Conservation (phyloP, 495 filamentous ascomycete species). For the Jackrogersella minutella region DNA sequence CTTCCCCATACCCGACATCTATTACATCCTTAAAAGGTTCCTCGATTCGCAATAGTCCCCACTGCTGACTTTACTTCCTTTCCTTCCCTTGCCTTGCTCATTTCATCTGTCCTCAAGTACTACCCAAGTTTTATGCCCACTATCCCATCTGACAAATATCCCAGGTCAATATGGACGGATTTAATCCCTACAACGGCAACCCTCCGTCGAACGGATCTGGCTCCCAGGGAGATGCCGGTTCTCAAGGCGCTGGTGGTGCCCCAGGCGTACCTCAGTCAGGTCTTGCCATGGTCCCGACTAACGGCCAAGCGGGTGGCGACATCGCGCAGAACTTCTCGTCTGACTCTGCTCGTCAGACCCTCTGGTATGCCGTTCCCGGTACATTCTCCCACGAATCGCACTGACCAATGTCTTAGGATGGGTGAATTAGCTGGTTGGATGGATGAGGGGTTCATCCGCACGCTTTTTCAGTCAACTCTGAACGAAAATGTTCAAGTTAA, state of each 20-base stretch:
- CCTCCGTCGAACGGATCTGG: conserved; percentile 44
- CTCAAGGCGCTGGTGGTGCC: conserved; percentile 38
- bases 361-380: conserved; percentile 49
- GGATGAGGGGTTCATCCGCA: conserved; percentile 97
- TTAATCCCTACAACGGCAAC: conserved; percentile 47
- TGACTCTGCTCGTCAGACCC: conserved; percentile 47
- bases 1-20: no score
- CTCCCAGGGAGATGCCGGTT: conserved; percentile 42
- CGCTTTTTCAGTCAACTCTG: conserved; percentile 83
- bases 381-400: background rate
- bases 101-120: conserved; percentile 11
- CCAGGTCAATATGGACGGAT: conserved; percentile 44
- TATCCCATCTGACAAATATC: conserved; percentile 21
- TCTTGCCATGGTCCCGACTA: conserved; percentile 39
- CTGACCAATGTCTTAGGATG: conserved; percentile 74
- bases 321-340: conserved; percentile 36
- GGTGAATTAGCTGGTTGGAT: conserved; percentile 99
- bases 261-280: conserved; percentile 39
- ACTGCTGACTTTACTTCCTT: no score
- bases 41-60: no score
- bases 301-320: conserved; percentile 39
- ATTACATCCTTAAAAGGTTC: no score
- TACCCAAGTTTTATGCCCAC: background rate
- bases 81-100: conserved; percentile 33
- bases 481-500: conserved; percentile 97